Evolutionary conservation across 306 rosid species (phyloP), one percentile per base, ranked within the genome.

Genomic region (Amphicarpaea edgeworthii): DNA sequence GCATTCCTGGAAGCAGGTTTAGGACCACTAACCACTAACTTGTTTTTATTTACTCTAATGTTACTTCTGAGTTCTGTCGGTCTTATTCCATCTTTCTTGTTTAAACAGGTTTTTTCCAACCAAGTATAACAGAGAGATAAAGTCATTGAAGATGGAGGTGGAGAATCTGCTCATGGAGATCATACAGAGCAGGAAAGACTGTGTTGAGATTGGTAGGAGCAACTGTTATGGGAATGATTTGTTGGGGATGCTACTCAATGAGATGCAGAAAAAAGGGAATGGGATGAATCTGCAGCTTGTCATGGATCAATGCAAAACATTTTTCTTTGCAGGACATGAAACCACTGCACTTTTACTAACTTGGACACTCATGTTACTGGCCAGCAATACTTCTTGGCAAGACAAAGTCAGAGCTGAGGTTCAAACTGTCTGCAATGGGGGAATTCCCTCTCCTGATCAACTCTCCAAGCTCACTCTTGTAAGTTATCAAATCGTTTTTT

Each of bases 311-410:
- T 96, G 99, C 81, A 96, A 96, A 49, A 96, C 99, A 12, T 96
- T 96, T 78, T 96, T 96, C 88, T 96, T 96, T 83, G 92, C 99
- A 17, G 99, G 99, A 2, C 97, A 96, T 77, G 99, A 96, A 80
- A 92, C 99, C 42, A 89, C 98, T 4, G 93, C 99, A 0, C 87
- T 96, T 3, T 83, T 96, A 76, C 96, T 96, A 77, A 96, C 93
- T 4, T 96, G 99, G 99, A 87, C 97, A 5, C 83, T 92, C 50
- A 96, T 96, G 98, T 76, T 96, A 73, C 53, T 96, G 0, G 98
- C 99, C 8, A 85, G 80, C 64, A 90, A 92, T 47, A 88, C 90
- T 1, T 32, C 76, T 51, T 96, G 99, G 98, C 99, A 96, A 76
- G 82, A 96, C 0, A 90, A 59, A 49, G 89, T 92, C 47, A 85